Base-by-base conservation (phyloP, 306 rosid species). In the Dryas alaskensis region DNA sequence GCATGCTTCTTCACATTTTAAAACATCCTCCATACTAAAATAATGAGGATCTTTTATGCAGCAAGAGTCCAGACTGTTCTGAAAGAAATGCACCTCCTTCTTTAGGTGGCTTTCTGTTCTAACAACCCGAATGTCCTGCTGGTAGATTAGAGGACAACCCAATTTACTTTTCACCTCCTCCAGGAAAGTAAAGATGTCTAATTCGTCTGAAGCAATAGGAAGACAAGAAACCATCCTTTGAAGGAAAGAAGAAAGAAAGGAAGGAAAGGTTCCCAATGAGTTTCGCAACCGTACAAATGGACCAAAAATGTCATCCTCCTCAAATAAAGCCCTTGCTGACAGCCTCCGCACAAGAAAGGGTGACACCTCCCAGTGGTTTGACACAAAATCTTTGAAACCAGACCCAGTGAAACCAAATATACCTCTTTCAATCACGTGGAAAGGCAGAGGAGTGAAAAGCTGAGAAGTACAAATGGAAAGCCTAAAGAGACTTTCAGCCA, bases 151-250 rank as follows among this genome's bases (percentile, higher is more conserved):
- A 69, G 92, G 94, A 77, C 86, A 88, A 67, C 98, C 98, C 80
- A 92, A 58, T 78, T 75, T 85, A 67, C 60, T 78, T 62, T 80
- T 84, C 69, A 76, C 89, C 79, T 90, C 96, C 62, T 77, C 84
- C 72, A 92, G 60, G 73, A 88, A 92, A 76, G 75, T 75, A 61
- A 84, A 84, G 63, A 90, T 86, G 73, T 86, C 83, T 9, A 84
- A 73, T 80, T 92, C 98, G 81, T 90, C 96, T 17, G 92, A 88
- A 78, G 92, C 88, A 79, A 88, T 84, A 52, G 96, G 98, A 49
- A 83, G 83, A 86, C 96, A 92, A 69, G 98, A 87, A 78, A 85
- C 89, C 19, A 81, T 69, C 69, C 76, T 83, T 54, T 39, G 82
- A 79, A 90, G 91, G 59, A 83, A 70, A 42, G 92, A 73, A 57